These are phyloP conservation scores for Salisapilia sapeloensis DNA, from an alignment of 352 stramenopile genomes.

Conservation along the genomic window DNA sequence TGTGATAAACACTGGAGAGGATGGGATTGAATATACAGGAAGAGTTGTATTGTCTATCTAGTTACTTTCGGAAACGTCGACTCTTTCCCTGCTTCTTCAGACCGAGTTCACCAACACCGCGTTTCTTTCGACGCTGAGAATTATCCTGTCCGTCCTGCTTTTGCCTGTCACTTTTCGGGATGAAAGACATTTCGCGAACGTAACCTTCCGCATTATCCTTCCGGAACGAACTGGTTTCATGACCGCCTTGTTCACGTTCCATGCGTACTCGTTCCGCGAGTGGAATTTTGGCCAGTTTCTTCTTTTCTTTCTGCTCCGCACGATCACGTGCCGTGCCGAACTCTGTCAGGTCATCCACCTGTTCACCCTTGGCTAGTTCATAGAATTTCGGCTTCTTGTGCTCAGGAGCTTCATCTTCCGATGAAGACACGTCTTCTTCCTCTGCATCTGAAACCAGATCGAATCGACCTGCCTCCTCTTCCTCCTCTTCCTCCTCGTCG, in stretches of 20 bases:
- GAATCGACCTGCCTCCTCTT: conserved; percentile 43
- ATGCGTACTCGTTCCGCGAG: conserved; percentile 60
- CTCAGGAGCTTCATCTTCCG: conserved; percentile 31
- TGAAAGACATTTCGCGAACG: conserved; percentile 71
- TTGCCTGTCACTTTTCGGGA: conserved; percentile 34
- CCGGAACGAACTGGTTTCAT: conserved; percentile 71
- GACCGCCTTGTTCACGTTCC: conserved; percentile 57
- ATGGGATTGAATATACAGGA: no score
- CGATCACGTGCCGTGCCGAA: conserved; percentile 54
- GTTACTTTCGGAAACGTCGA: conserved; percentile 45
- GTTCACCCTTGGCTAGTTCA: conserved; percentile 71
- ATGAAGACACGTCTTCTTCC: conserved; percentile 34
- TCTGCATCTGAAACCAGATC: conserved; percentile 49
- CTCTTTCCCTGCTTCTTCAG: conserved; percentile 26
- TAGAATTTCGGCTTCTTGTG: conserved; percentile 69
- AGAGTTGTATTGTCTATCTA: no score
- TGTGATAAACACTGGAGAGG: no score
- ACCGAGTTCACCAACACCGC: conserved; percentile 58
- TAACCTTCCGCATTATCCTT: conserved; percentile 63
- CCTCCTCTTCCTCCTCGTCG: conserved; percentile 26
- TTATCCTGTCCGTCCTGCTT: conserved; percentile 14
- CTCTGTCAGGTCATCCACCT: conserved; percentile 60
- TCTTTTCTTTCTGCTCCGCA: conserved; percentile 55
- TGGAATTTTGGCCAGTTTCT: conserved; percentile 59
- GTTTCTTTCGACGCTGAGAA: conserved; percentile 48